Conservation (phyloP, 1,284 basidiomycete genomes). For the Ceratobasidium sp. region DNA sequence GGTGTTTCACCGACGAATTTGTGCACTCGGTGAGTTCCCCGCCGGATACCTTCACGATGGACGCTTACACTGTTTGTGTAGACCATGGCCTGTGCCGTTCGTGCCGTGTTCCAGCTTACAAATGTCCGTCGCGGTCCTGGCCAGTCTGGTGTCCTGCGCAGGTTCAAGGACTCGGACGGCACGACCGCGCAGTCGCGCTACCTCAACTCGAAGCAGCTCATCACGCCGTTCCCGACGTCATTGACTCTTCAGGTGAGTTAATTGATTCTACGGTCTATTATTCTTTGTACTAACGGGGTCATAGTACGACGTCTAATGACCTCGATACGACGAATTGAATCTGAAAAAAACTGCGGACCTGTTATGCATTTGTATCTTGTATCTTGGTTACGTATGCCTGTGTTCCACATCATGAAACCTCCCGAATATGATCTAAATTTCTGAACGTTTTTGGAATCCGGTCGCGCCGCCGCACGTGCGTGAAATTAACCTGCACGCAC, state of each 20-base stretch:
- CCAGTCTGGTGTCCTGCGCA: slow-evolving; percentile 60
- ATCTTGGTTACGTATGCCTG: neutral
- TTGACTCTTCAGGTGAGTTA: slow-evolving; percentile 56
- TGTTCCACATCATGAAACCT: neutral
- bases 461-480: too few relatives aligned
- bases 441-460: neutral
- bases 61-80: slow-evolving; percentile 44
- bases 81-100: slow-evolving; percentile 59
- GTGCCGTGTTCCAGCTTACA: slow-evolving; percentile 59
- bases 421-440: neutral
- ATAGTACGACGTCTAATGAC: slow-evolving; percentile 22
- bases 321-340: neutral
- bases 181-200: slow-evolving; percentile 57
- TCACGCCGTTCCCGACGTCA: slow-evolving; percentile 61
- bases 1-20: slow-evolving; percentile 62
- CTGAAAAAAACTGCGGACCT: neutral
- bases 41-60: neutral
- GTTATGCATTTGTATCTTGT: slow-evolving; percentile 3
- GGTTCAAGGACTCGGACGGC: slow-evolving; percentile 51
- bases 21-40: slow-evolving; percentile 36
- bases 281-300: neutral
- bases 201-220: slow-evolving; percentile 56
- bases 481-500: too few relatives aligned
- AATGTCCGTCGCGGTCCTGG: slow-evolving; percentile 63
- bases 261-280: neutral